Evolutionary conservation across 768 basidiomycete genomes (phyloP), one percentile per base, ranked within the genome.

Genomic region (Holtermannia corniformis): DNA sequence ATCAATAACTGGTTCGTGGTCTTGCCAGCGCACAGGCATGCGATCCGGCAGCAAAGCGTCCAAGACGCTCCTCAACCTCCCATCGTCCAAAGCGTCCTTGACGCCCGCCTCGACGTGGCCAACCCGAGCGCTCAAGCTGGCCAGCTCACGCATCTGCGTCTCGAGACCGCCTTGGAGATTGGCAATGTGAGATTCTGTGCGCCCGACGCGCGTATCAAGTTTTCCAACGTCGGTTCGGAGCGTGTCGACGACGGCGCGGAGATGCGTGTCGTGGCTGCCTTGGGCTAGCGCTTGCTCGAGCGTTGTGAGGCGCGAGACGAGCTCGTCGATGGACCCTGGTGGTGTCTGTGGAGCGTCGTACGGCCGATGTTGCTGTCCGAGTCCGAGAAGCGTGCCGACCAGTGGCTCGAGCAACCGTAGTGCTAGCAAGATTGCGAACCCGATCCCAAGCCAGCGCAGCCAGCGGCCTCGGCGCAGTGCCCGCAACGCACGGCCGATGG

Each of bases 11-110:
- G 16, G 32, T 16, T 16, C 32, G 16, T 16, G 10, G 28, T 65
- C 63, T 19, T 63, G 65, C 26, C 72, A 53, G 25, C 51, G 44
- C 21, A 75, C 67, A 1, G 74, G 75, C 42, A 76, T 55, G n/a
- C 56, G 51, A n/a, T 63, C 49, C 10, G 76, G 76, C 41, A 76
- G 54, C 26, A 73, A 63, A 50, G 61, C 52, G 45, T 73, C 73
- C 48, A 76, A 63, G 1, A 69, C 65, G 5, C 60, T 53, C 14
- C 64, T 58, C 27, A 73, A 51, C 20, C 67, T 54, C 4, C 72
- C 69, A 41, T 66, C 63, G 22, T 70, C 63, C 12, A 69, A 32
- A 0, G 65, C 68, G 12, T 59, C 52, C 32, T 49, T 54, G 12
- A 73, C 58, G 16, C 63, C 67, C 21, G 53, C 50, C 44, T 72